Conservation (phyloP, 1,284 basidiomycete genomes). For the Heterobasidion parviporum region DNA sequence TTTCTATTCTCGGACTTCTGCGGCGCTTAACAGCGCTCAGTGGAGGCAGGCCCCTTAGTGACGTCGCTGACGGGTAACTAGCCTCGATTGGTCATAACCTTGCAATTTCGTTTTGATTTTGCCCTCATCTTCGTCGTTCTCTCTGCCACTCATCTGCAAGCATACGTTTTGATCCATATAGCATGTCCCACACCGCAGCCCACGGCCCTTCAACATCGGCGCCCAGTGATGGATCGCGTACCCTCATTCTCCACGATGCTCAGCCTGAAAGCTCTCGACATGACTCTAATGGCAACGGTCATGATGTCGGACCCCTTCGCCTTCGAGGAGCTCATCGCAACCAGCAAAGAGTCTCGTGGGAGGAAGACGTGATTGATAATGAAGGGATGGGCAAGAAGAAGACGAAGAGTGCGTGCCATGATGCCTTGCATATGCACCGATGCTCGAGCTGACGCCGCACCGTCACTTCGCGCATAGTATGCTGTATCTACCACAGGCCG, state of each 20-base stretch:
- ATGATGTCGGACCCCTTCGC: conserved; percentile 37
- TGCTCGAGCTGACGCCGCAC: neutral
- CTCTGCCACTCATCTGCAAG: too few species aligned
- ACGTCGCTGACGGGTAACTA: too few species aligned
- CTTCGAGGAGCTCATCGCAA: conserved; percentile 40
- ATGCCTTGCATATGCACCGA: neutral
- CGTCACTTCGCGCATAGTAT: conserved; percentile 41
- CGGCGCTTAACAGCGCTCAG: too few species aligned
- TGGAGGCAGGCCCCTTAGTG: too few species aligned
- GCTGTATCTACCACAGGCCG: conserved; percentile 84
- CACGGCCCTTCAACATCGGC: conserved; percentile 23
- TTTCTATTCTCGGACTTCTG: too few species aligned
- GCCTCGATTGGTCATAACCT: too few species aligned
- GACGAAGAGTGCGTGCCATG: conserved; percentile 63
- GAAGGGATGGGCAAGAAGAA: conserved; percentile 75
- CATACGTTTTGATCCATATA: too few species aligned
- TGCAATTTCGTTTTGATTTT: too few species aligned
- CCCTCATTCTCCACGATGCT: conserved; percentile 38
- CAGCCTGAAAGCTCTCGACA: conserved; percentile 22
- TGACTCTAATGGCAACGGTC: conserved; percentile 9
- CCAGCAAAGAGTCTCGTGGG: conserved; percentile 61
- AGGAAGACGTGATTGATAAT: conserved; percentile 77
- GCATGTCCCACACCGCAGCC: too few species aligned
- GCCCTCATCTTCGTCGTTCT: too few species aligned
- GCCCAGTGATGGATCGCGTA: conserved; percentile 49